Evolutionary conservation across 1,284 basidiomycete species (phyloP), one percentile per base, ranked within the genome.

Genomic region (Puccinia sorghi): DNA sequence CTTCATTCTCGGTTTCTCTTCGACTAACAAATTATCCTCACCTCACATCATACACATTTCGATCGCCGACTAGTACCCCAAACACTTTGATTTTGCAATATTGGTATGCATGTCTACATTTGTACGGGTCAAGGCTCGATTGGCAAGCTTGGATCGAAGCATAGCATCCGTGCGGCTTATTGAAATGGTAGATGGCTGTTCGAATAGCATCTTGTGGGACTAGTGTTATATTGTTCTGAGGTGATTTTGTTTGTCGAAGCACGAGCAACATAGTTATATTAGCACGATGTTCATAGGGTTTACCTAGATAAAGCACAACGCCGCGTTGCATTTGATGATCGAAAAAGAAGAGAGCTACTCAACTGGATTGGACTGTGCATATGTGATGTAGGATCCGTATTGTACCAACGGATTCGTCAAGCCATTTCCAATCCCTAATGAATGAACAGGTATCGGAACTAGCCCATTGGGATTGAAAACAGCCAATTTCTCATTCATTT

Each of bases 361-460:
- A 54, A 76, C 73, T 12, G 73, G 63, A 52, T 76, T 76, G 11
- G 43, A 52, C n/a, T 56, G 27, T 12, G 63, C 73, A 57, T 67
- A 76, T 2, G 43, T 76, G 43, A 57, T 67, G 32, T 67, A 76
- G 3, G 27, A 2, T 12, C 37, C 48, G 54, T 76, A 76, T 41
- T 76, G 73, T 27, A 52, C 37, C 37, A 67, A 50, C n/a, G 73
- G 73, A 41, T 59, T 64, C 25, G 43, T 67, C 17, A 76, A 22
- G 8, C 73, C 73, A 39, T 76, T 76, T n/a, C 73, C 73, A 32
- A 76, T 76, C 20, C 73, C 73, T 15, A 76, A 22, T 5, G 63
- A 64, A 22, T 56, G 54, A 22, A 76, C 17, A 20, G 73, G 73
- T 2, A 76, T 76, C 43, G 43, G 12, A 22, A 69, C 57, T 22